Conservation (phyloP, 2,329 filamentous ascomycete genomes). For the Fusarium incarnatum region DNA sequence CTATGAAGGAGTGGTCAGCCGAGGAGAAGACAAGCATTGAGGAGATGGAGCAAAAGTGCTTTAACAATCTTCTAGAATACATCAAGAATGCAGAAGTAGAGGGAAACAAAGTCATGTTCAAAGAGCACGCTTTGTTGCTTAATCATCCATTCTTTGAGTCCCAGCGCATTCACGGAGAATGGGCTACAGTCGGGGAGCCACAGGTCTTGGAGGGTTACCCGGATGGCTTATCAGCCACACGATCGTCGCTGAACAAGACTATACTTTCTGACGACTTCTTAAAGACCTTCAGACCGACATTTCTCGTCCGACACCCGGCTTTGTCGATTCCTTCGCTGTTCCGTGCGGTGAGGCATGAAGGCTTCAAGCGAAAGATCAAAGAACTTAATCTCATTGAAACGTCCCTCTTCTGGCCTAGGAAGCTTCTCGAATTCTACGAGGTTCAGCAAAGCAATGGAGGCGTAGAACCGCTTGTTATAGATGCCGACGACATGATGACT, state of each 20-base stretch:
- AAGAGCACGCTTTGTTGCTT: background rate
- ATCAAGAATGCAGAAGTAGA: background rate
- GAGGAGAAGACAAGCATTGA: background rate
- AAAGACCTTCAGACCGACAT: background rate
- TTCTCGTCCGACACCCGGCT: slow-evolving; percentile 1
- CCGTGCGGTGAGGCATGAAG: background rate
- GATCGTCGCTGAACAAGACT: background rate
- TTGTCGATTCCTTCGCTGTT: background rate
- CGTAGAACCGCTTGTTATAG: background rate
- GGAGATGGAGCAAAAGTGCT: background rate
- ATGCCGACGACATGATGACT: slow-evolving; percentile 3
- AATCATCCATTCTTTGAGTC: background rate
- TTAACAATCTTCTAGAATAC: background rate
- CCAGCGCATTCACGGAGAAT: background rate
- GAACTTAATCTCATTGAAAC: background rate
- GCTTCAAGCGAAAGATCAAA: background rate
- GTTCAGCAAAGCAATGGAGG: background rate
- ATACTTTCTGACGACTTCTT: background rate
- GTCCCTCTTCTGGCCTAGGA: background rate
- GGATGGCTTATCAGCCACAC: background rate
- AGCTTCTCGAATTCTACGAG: background rate
- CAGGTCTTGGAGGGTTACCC: background rate
- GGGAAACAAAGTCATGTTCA: background rate
- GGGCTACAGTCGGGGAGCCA: background rate
- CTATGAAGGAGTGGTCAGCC: background rate